Conservation (phyloP, 805 yeast genomes). For the Saturnispora sekii region DNA sequence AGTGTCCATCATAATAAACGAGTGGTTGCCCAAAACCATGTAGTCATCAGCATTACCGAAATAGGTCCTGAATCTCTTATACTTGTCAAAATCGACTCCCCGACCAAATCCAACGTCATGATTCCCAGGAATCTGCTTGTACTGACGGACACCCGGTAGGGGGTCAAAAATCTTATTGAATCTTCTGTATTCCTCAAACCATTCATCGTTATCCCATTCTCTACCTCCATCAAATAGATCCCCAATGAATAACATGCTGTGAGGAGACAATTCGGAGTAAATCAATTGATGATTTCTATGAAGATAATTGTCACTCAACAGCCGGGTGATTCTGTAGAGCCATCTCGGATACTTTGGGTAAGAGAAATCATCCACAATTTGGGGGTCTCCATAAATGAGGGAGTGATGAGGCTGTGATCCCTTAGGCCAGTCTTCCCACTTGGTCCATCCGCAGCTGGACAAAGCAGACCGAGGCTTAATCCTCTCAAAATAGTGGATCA, state of each 20-base stretch:
- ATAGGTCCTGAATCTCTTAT: slow-evolving; percentile 52
- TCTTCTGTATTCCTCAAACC: slow-evolving; percentile 50
- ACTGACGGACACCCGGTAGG: slow-evolving; percentile 25
- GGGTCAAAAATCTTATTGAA: slow-evolving; percentile 50
- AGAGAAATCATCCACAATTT: slow-evolving; percentile 78
- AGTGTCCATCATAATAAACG: slow-evolving; percentile 69
- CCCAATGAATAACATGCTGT: slow-evolving; percentile 72
- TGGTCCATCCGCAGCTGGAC: slow-evolving; percentile 47
- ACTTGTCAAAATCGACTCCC: slow-evolving; percentile 46
- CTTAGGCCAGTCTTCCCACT: slow-evolving; percentile 53
- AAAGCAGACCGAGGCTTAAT: slow-evolving; percentile 37
- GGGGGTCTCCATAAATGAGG: slow-evolving; percentile 81
- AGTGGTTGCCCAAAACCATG: slow-evolving; percentile 55
- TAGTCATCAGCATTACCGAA: slow-evolving; percentile 65
- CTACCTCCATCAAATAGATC: slow-evolving; percentile 95
- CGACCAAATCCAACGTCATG: slow-evolving; percentile 95
- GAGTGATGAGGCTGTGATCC: slow-evolving; percentile 20
- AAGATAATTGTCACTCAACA: slow-evolving; percentile 68
- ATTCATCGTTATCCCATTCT: slow-evolving; percentile 66
- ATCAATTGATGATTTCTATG: slow-evolving; percentile 54
- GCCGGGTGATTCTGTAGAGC: slow-evolving; percentile 44
- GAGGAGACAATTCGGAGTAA: slow-evolving; percentile 61
- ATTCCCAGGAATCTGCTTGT: slow-evolving; percentile 71
- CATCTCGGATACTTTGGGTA: slow-evolving; percentile 55
- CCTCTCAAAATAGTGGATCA: slow-evolving; percentile 47